These are phyloP conservation scores for Sphagnum contortum DNA, from an alignment of 225 moss, liverwort and hornwort genomes.

Conservation along the genomic window DNA sequence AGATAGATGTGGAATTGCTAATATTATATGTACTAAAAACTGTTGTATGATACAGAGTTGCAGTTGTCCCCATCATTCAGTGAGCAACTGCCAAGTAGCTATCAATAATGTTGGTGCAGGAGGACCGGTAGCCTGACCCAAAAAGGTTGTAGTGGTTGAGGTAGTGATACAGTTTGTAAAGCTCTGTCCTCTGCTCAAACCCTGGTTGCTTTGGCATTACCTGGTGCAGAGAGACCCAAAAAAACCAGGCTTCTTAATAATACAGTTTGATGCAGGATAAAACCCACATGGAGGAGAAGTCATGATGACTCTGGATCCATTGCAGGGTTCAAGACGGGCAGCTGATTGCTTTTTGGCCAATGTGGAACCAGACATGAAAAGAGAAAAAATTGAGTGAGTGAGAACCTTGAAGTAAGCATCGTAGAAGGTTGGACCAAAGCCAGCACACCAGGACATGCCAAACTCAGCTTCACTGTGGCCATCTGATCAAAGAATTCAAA, in stretches of 20 bases:
- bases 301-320: too few relatives aligned
- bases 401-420: slow-evolving; percentile 89
- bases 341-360: too few relatives aligned
- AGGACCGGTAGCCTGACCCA: slow-evolving; percentile 80
- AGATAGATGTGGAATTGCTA: too few relatives aligned
- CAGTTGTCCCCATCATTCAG: background rate
- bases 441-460: slow-evolving; percentile 99
- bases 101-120: slow-evolving; percentile 65
- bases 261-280: background rate
- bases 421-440: slow-evolving; percentile 83
- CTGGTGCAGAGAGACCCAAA: slow-evolving; percentile 13
- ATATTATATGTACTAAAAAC: too few relatives aligned
- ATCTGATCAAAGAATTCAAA: slow-evolving; percentile 28
- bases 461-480: slow-evolving; percentile 98
- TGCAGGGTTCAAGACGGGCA: too few relatives aligned
- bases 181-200: slow-evolving; percentile 73
- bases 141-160: slow-evolving; percentile 98
- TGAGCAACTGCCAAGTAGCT: slow-evolving; percentile 40
- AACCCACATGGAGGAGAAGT: background rate
- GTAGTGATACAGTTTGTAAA: slow-evolving; percentile 93
- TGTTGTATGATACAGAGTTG: too few relatives aligned
- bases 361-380: too few relatives aligned
- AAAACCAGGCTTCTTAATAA: too few relatives aligned
- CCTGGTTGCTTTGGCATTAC: slow-evolving; percentile 92
- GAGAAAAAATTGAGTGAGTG: background rate